Percentiles rank a stretch among this genome's conserved stretches.
phyloP scores from a whole-genome alignment of 345 rosid genomes.

The Corchorus capsularis region DNA sequence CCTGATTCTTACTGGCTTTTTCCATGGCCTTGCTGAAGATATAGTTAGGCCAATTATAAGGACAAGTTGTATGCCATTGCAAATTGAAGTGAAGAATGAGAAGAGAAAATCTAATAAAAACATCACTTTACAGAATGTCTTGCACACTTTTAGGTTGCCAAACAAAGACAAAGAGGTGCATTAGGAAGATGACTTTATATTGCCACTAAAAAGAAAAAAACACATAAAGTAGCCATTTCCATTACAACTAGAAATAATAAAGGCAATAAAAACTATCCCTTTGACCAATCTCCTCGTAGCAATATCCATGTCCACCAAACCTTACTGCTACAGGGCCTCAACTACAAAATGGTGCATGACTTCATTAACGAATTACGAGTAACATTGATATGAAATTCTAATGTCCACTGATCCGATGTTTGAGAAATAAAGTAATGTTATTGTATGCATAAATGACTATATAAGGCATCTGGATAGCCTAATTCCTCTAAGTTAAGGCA shows the following conservation, averaged over 20 bases:
- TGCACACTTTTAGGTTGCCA: not conserved
- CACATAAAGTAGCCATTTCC: not conserved
- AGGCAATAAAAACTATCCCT: not conserved
- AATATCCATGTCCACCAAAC: not conserved
- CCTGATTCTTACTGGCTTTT: constrained; percentile 70
- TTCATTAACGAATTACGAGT: not conserved
- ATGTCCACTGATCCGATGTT: not conserved
- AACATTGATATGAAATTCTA: not conserved
- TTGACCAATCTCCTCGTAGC: not conserved
- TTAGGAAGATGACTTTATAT: not conserved
- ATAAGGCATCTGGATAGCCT: not conserved
- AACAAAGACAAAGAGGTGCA: not conserved
- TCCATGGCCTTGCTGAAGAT: constrained; percentile 83
- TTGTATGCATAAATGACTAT: not conserved
- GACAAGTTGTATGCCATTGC: not conserved
- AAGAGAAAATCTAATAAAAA: not conserved
- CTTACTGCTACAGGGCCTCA: not conserved
- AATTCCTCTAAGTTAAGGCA: not conserved
- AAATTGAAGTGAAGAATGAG: not conserved
- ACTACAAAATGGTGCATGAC: not conserved
- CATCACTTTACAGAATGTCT: not conserved
- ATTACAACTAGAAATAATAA: not conserved
- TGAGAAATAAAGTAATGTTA: not conserved
- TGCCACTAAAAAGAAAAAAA: not conserved
- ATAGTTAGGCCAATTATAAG: constrained; percentile 23